phyloP scores from a whole-genome alignment of 441 rosid species.

The Gossypium trilobum region DNA sequence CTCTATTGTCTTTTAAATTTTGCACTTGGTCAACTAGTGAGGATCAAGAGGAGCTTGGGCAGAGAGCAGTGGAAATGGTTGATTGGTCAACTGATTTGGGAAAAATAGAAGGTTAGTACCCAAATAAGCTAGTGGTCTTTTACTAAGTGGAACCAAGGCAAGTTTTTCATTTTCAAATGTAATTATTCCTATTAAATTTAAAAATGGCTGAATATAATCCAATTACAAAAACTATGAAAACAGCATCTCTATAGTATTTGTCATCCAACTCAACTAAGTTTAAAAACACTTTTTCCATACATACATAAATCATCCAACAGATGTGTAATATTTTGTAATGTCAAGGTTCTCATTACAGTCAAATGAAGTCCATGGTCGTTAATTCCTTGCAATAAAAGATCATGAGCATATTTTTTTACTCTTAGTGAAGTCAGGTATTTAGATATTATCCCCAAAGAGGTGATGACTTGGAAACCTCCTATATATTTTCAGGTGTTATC shows the following conservation, averaged over 20 bases:
- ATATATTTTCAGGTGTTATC: background rate
- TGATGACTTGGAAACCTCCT: background rate
- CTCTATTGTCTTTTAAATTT: too few species aligned
- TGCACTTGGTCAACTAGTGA: too few species aligned
- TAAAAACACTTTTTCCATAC: too few species aligned
- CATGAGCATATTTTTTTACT: background rate
- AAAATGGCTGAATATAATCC: background rate
- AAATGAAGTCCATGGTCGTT: background rate
- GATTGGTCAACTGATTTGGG: background rate
- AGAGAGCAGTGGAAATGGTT: too few species aligned
- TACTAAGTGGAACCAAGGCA: background rate
- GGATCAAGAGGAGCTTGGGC: too few species aligned
- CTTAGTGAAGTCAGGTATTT: background rate
- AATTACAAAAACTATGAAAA: background rate
- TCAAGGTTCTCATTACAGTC: background rate
- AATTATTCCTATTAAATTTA: background rate
- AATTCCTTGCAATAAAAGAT: background rate
- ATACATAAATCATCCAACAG: background rate
- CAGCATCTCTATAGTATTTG: background rate
- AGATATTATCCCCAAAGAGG: background rate
- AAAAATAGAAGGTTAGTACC: background rate
- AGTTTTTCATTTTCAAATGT: background rate
- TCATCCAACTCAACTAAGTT: too few species aligned
- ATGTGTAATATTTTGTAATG: background rate
- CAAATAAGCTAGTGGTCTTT: background rate